Evolutionary conservation across 2,329 filamentous ascomycete species (phyloP).

Genomic region (Karstenula rhodostoma): DNA sequence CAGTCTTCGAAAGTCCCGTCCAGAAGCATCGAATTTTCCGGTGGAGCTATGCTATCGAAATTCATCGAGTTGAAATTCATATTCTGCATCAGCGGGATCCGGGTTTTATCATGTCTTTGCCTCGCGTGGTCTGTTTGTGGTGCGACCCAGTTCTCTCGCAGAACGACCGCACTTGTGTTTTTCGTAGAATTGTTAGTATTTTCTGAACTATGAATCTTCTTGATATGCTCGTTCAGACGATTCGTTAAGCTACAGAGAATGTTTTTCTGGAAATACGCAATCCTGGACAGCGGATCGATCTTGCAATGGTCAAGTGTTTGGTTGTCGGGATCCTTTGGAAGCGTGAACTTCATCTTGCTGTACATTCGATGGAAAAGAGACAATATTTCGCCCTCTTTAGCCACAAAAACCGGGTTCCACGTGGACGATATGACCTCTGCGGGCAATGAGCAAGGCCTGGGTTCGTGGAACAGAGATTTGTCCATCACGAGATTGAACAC

Average conservation of each 20-base stretch:
- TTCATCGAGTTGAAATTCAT: slow-evolving; percentile 29
- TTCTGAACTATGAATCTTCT: neutral
- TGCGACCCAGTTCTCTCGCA: neutral
- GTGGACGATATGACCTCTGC: neutral
- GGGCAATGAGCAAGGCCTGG: slow-evolving; percentile 6
- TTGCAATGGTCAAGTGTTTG: slow-evolving; percentile 4
- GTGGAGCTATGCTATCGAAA: slow-evolving; percentile 26
- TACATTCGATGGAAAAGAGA: slow-evolving; percentile 26
- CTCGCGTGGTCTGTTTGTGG: slow-evolving; percentile 4
- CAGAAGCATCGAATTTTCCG: slow-evolving; percentile 1
- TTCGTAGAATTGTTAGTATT: neutral
- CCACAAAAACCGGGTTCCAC: slow-evolving; percentile 30
- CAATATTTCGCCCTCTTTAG: slow-evolving; percentile 23
- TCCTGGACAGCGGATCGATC: slow-evolving; percentile 23
- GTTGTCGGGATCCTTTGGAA: slow-evolving; percentile 13
- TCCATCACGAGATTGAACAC: slow-evolving; percentile 19
- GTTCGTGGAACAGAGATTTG: slow-evolving; percentile 4
- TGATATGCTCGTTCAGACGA: slow-evolving; percentile 22
- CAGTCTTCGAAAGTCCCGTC: slow-evolving; percentile 23
- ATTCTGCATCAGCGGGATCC: slow-evolving; percentile 19
- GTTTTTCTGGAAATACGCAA: slow-evolving; percentile 25
- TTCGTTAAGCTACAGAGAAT: slow-evolving; percentile 28
- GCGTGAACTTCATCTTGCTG: slow-evolving; percentile 28
- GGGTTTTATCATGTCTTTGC: slow-evolving; percentile 5
- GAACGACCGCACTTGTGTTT: neutral